phyloP scores from a whole-genome alignment of 345 rosid species.

The Passiflora organensis region DNA sequence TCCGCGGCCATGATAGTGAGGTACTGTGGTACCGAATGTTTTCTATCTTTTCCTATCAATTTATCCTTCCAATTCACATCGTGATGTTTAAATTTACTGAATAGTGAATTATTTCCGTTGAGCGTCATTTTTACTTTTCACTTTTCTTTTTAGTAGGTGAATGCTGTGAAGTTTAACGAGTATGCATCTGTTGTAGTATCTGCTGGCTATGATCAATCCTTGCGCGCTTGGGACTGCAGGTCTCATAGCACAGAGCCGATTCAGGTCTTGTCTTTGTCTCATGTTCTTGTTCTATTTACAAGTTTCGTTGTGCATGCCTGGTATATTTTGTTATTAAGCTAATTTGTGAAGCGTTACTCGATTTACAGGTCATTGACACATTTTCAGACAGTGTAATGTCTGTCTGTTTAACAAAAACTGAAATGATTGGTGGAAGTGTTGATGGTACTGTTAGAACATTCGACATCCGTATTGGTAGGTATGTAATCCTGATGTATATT shows the following conservation, averaged over 20 bases:
- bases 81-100: neutral
- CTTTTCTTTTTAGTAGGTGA: conserved; percentile 52
- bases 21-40: conserved; percentile 25
- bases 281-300: neutral
- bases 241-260: conserved; percentile 92
- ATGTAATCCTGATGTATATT: conserved; percentile 9
- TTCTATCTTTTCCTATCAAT: neutral
- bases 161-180: conserved; percentile 87
- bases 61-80: neutral
- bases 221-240: conserved; percentile 97
- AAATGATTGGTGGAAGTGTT: conserved; percentile 92
- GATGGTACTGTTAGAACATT: conserved; percentile 98
- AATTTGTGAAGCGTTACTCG: conserved; percentile 1
- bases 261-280: conserved; percentile 45
- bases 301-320: neutral
- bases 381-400: conserved; percentile 94
- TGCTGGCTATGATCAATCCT: conserved; percentile 84
- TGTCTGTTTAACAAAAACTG: conserved; percentile 82
- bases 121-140: no score
- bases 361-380: conserved; percentile 63
- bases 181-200: conserved; percentile 78
- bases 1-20: conserved; percentile 93
- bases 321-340: neutral
- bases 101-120: neutral
- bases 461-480: conserved; percentile 94